Conservation (phyloP, 1,139 yeast species). For the Pichia sp. region DNA sequence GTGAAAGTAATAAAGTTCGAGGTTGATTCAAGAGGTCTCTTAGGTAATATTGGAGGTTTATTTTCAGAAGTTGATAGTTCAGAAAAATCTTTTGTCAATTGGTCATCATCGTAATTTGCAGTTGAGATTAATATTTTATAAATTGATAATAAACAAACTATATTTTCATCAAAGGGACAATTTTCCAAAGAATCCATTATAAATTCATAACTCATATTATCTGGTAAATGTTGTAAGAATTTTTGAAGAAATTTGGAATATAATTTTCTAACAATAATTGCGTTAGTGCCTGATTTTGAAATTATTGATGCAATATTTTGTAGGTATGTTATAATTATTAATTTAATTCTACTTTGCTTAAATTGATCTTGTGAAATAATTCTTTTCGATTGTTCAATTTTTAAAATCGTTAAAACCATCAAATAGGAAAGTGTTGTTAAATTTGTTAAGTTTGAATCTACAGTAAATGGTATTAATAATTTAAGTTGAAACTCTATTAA, state of each 20-base stretch:
- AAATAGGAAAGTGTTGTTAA: conserved; percentile 17
- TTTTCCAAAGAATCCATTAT: conserved; percentile 56
- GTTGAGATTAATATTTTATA: conserved; percentile 52
- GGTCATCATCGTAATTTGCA: conserved; percentile 19
- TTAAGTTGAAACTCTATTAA: conserved; percentile 24
- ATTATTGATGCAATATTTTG: conserved; percentile 39
- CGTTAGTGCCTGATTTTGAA: conserved; percentile 21
- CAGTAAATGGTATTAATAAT: conserved; percentile 23
- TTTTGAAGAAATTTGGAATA: conserved; percentile 48
- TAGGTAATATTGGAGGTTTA: conserved; percentile 19
- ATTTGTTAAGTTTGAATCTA: conserved; percentile 19
- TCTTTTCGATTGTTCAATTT: conserved; percentile 3
- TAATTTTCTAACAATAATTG: conserved; percentile 14
- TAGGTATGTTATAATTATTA: conserved; percentile 33
- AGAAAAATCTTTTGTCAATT: conserved; percentile 6
- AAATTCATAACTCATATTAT: conserved; percentile 51
- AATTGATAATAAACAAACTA: conserved; percentile 55
- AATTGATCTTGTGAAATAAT: conserved; percentile 1
- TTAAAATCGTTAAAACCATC: conserved; percentile 14
- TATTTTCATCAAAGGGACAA: conserved; percentile 62
- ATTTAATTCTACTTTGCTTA: not conserved
- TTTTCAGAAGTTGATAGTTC: not conserved
- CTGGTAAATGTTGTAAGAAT: conserved; percentile 50
- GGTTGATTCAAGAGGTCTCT: conserved; percentile 12
- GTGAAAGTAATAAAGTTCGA: conserved; percentile 36